Conservation (phyloP, 2,329 filamentous ascomycete genomes). For the Magnaporthales sp. region DNA sequence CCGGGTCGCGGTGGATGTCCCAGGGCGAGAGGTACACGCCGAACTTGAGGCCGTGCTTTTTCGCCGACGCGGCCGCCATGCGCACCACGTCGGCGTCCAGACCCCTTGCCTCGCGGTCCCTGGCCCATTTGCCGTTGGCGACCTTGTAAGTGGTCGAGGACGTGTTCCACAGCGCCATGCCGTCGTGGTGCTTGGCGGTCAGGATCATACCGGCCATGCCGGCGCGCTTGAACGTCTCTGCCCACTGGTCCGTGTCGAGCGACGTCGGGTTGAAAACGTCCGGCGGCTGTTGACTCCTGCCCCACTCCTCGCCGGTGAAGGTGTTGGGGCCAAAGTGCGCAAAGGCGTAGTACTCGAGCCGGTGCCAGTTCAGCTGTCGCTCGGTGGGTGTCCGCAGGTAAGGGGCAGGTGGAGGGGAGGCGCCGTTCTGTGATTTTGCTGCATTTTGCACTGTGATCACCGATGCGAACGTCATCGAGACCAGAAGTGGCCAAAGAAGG, state of each 20-base stretch:
- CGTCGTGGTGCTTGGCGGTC: constrained; percentile 27
- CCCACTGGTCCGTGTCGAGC: constrained; percentile 21
- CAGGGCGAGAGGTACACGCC: constrained; percentile 25
- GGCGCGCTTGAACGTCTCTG: constrained; percentile 16
- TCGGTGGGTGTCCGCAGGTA: constrained; percentile 15
- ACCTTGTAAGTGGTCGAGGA: constrained; percentile 24
- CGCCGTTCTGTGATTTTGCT: background rate
- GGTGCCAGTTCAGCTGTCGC: constrained; percentile 19
- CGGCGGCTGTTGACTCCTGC: constrained; percentile 16
- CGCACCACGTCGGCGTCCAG: constrained; percentile 21
- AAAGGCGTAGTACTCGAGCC: constrained; percentile 20
- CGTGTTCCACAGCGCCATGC: constrained; percentile 25
- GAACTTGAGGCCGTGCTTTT: constrained; percentile 23
- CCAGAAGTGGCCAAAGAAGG: background rate
- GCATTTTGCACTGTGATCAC: background rate
- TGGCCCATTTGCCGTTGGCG: constrained; percentile 21
- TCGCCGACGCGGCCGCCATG: constrained; percentile 21
- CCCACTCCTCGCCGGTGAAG: constrained; percentile 22
- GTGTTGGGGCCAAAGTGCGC: constrained; percentile 21
- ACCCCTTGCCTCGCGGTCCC: constrained; percentile 15
- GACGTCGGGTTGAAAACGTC: constrained; percentile 17
- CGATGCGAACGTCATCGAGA: background rate
- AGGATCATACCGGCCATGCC: constrained; percentile 25
- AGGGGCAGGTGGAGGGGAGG: constrained; percentile 9
- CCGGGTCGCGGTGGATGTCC: constrained; percentile 26